Evolutionary conservation across 208 protist species (phyloP), one percentile per base, ranked within the genome.

Genomic region (Trypanosoma scelopori): DNA sequence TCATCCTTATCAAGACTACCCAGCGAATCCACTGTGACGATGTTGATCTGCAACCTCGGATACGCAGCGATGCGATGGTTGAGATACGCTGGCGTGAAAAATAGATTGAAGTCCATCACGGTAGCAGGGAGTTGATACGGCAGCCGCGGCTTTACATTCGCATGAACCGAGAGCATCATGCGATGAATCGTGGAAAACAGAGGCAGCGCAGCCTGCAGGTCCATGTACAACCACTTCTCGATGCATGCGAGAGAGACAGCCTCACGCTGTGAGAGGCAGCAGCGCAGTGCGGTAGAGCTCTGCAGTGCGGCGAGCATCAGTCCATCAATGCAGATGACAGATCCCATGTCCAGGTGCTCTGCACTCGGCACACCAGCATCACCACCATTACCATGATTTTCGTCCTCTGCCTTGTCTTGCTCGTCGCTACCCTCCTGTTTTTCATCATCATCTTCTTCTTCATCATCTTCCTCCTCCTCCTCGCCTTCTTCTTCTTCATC

Each of bases 31-130:
- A 32, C 0, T 20, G 42, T 46, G 5, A n/a, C 3, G 35, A n/a
- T 64, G 46, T 52, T 69, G 37, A 58, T 47, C 6, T 55, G 20
- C n/a, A 57, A 23, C 18, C 49, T 27, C 32, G 46, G 60, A 27
- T 65, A 66, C 4, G 43, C 2, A 4, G 28, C 4, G 15, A 60
- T 28, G 46, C 27, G n/a, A 28, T 52, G 27, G 7, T 18, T 23
- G n/a, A 64, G 23, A 32, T 78, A 84, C 7, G 16, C n/a, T 22
- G 58, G 18, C 23, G 61, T 35, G 13, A 91, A 85, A 71, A 94
- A 90, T 1, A 84, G 51, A 56, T 90, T 88, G 64, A 84, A 87
- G 58, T 94, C 88, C 13, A 94, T 60, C 65, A 27, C 56, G 7
- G 81, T 18, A 15, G 51, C 20, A 35, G 65, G 69, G 7, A 88